These are phyloP conservation scores for Penicillium pancosmium DNA, from an alignment of 495 filamentous ascomycete species.

Conservation along the genomic window DNA sequence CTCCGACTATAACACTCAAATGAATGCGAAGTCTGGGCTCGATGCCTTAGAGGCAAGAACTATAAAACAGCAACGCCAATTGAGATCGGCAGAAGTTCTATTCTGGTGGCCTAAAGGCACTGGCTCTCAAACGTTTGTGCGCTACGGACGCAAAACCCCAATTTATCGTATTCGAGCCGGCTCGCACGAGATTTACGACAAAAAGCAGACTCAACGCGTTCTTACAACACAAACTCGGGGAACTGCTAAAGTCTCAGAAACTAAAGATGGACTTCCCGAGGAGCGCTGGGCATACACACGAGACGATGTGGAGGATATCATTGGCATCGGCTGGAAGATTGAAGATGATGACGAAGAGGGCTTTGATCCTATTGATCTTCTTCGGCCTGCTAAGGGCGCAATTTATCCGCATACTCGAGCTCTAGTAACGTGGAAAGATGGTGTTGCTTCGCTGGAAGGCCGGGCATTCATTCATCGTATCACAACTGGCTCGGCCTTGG, in stretches of 20 bases:
- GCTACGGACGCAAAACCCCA: slow-evolving; percentile 14
- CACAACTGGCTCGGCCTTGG: slow-evolving; percentile 12
- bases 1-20: not conserved
- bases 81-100: slow-evolving; percentile 53
- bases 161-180: slow-evolving; percentile 28
- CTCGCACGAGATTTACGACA: slow-evolving; percentile 21
- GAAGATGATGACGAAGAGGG: slow-evolving; percentile 24
- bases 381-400: slow-evolving; percentile 12
- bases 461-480: slow-evolving; percentile 26
- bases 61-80: slow-evolving; percentile 9
- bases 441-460: slow-evolving; percentile 20
- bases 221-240: slow-evolving; percentile 17
- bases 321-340: slow-evolving; percentile 29
- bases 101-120: slow-evolving; percentile 37
- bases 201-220: slow-evolving; percentile 9
- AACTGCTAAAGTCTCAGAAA: slow-evolving; percentile 11
- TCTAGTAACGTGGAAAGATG: slow-evolving; percentile 29
- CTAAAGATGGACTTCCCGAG: slow-evolving; percentile 8
- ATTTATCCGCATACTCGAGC: slow-evolving; percentile 26
- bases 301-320: slow-evolving; percentile 21
- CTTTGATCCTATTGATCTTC: slow-evolving; percentile 13
- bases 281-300: slow-evolving; percentile 25
- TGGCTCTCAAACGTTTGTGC: slow-evolving; percentile 26
- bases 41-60: slow-evolving; percentile 17
- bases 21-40: not conserved